Conservation (phyloP, 2,329 filamentous ascomycete species). For the Neoarthrinium moseri region DNA sequence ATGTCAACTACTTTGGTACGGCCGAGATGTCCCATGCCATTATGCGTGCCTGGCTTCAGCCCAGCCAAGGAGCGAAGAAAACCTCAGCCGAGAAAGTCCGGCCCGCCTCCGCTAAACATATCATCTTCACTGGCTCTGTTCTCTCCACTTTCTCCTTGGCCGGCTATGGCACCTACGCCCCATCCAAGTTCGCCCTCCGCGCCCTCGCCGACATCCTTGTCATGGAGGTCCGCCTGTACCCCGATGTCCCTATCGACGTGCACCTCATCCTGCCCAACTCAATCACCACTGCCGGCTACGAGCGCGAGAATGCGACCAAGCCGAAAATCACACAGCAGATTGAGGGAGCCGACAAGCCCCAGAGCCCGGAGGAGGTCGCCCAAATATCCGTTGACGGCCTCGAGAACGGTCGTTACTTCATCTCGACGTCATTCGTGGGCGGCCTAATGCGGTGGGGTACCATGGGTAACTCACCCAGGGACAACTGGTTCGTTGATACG, state of each 20-base stretch:
- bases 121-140: conserved; percentile 81
- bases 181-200: conserved; percentile 79
- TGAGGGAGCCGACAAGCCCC: conserved; percentile 73
- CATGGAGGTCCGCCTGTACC: conserved; percentile 81
- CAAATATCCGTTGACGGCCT: conserved; percentile 66
- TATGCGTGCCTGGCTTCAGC: conserved; percentile 68
- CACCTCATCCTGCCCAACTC: conserved; percentile 80
- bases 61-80: conserved; percentile 35
- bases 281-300: conserved; percentile 71
- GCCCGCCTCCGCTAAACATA: conserved; percentile 58
- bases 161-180: conserved; percentile 79
- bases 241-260: conserved; percentile 67
- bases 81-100: too few relatives aligned
- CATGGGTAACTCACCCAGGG: conserved; percentile 52
- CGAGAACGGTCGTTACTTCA: conserved; percentile 74
- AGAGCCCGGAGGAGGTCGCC: conserved; percentile 76
- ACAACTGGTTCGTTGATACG: conserved; percentile 57
- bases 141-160: conserved; percentile 70
- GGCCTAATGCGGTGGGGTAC: conserved; percentile 64
- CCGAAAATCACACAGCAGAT: conserved; percentile 73
- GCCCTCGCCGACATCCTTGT: conserved; percentile 76
- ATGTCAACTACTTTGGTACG: conserved; percentile 82
- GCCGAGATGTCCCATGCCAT: conserved; percentile 80
- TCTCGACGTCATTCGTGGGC: conserved; percentile 71
- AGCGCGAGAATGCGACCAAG: conserved; percentile 72